phyloP scores from a whole-genome alignment of 2,329 filamentous ascomycete species.

The Westerdykella aurantiaca region DNA sequence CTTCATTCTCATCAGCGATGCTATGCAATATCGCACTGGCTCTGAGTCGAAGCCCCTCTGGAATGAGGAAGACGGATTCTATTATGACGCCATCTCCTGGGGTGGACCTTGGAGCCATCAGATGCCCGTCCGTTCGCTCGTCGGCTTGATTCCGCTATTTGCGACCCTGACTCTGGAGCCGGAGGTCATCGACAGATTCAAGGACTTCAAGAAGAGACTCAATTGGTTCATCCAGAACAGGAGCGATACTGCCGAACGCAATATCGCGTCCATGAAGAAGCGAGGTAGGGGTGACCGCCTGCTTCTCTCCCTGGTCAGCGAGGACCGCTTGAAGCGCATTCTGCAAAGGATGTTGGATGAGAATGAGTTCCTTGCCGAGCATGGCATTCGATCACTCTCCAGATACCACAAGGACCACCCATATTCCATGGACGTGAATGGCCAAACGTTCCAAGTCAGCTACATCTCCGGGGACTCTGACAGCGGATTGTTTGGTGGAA shows the following conservation, averaged over 20 bases:
- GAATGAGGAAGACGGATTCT: conserved; percentile 96
- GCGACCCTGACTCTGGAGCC: conserved; percentile 89
- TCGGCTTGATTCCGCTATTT: conserved; percentile 89
- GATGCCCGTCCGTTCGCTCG: conserved; percentile 83
- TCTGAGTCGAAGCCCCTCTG: conserved; percentile 76
- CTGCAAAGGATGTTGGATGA: conserved; percentile 89
- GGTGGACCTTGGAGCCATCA: conserved; percentile 91
- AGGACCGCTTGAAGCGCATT: conserved; percentile 85
- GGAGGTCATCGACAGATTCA: conserved; percentile 85
- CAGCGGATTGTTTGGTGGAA: conserved; percentile 89
- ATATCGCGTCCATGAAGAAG: conserved; percentile 88
- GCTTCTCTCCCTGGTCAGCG: conserved; percentile 83
- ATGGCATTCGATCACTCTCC: conserved; percentile 87
- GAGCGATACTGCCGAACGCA: conserved; percentile 80
- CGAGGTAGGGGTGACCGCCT: conserved; percentile 87
- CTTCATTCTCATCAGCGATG: conserved; percentile 95
- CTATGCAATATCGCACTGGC: conserved; percentile 71
- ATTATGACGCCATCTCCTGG: conserved; percentile 97
- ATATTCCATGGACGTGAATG: conserved; percentile 93
- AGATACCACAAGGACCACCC: conserved; percentile 87
- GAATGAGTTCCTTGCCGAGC: conserved; percentile 82
- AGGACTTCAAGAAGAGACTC: conserved; percentile 85
- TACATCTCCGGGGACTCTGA: conserved; percentile 96
- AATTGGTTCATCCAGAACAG: conserved; percentile 92
- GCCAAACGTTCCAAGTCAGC: conserved; percentile 77